These are phyloP conservation scores for Chlamydomonas sphaeroides DNA, from an alignment of 139 green algal species.

Conservation along the genomic window DNA sequence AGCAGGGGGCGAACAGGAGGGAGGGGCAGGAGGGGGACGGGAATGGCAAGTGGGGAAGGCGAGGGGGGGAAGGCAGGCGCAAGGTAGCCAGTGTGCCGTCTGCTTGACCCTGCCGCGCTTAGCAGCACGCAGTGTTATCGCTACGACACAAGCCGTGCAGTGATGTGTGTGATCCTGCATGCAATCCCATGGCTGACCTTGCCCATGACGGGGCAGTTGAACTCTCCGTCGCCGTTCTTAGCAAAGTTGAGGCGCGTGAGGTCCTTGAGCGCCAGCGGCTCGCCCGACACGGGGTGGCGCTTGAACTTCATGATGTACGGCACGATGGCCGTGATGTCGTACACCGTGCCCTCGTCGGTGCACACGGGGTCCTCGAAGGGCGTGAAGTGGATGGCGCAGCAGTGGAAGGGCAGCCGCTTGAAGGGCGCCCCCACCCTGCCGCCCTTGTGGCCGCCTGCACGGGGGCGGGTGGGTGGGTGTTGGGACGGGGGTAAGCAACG, in stretches of 20 bases:
- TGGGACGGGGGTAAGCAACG: background rate
- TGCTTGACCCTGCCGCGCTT: too few species aligned
- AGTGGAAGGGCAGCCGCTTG: slow-evolving; percentile 90
- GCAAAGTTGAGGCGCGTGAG: slow-evolving; percentile 92
- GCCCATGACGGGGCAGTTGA: slow-evolving; percentile 90
- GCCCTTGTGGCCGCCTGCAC: slow-evolving; percentile 35
- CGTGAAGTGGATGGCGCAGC: slow-evolving; percentile 93
- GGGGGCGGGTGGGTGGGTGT: background rate
- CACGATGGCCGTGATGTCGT: slow-evolving; percentile 63
- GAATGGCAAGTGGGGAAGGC: too few species aligned
- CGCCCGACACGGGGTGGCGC: slow-evolving; percentile 84
- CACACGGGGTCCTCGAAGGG: slow-evolving; percentile 95
- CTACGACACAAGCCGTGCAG: too few species aligned
- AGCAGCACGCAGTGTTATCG: too few species aligned
- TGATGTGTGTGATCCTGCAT: too few species aligned
- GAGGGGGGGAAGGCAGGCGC: too few species aligned
- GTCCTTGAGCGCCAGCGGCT: slow-evolving; percentile 85
- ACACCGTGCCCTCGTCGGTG: slow-evolving; percentile 80
- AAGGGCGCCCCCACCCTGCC: slow-evolving; percentile 60
- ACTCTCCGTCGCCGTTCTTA: slow-evolving; percentile 90
- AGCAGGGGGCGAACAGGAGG: too few species aligned
- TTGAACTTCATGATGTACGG: slow-evolving; percentile 90
- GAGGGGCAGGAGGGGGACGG: too few species aligned
- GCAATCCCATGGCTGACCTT: too few species aligned
- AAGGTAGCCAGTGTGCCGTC: too few species aligned